A percentile compares a stretch with the other conserved stretches of the same genome.
Evolutionary conservation across 2,329 filamentous ascomycete genomes (phyloP).

Genomic region (Xylariaceae sp.): DNA sequence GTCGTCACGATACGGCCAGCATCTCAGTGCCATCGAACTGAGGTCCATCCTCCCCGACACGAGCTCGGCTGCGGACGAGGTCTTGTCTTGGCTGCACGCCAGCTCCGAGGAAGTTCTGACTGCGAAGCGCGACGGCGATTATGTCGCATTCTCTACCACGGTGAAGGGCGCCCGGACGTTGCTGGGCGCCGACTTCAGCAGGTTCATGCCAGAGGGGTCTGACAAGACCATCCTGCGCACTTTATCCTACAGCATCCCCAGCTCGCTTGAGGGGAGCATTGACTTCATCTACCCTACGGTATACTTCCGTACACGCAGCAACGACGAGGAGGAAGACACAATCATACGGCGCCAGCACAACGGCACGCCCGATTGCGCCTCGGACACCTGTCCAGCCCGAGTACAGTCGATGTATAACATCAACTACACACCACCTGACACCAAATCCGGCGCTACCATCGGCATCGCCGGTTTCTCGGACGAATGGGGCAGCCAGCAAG

Average conservation of each 20-base stretch:
- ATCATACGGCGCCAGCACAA: neutral
- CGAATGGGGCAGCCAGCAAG: slow-evolving; percentile 40
- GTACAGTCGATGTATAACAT: neutral
- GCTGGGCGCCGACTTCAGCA: neutral
- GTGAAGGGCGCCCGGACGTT: neutral
- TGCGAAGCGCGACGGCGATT: neutral
- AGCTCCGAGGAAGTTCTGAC: neutral
- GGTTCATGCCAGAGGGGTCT: neutral
- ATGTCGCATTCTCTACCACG: neutral
- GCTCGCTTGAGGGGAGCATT: neutral
- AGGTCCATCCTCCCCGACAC: neutral
- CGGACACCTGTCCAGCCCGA: neutral
- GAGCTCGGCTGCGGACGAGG: neutral
- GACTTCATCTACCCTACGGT: neutral
- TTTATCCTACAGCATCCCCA: neutral
- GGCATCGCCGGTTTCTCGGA: slow-evolving; percentile 48
- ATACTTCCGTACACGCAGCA: neutral
- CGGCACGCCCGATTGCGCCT: neutral
- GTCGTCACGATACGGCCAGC: neutral
- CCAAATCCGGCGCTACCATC: slow-evolving; percentile 13
- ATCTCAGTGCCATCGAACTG: neutral
- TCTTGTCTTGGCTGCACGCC: neutral
- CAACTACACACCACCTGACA: neutral
- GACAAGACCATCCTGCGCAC: neutral
- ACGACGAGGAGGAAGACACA: neutral